Conservation (phyloP, 371 early-diverging fungal genomes). For the Mucor lusitanicus region DNA sequence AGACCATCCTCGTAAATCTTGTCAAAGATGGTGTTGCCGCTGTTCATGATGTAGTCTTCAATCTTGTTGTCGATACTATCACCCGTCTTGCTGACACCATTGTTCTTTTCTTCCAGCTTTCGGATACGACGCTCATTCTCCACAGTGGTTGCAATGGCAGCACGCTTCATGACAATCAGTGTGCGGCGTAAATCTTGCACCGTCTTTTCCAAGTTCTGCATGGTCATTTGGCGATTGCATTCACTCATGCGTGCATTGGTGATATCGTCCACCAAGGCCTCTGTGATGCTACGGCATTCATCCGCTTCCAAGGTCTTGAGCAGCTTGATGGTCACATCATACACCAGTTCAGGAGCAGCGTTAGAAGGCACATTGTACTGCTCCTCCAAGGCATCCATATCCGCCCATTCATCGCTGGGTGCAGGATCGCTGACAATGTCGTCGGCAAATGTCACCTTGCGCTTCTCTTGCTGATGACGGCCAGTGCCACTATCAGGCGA, state of each 20-base stretch:
- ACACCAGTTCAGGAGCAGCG: conserved; percentile 61
- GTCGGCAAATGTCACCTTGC: conserved; percentile 51
- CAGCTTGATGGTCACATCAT: conserved; percentile 65
- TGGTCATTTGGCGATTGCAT: conserved; percentile 63
- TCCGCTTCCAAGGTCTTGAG: conserved; percentile 66
- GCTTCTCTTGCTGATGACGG: conserved; percentile 17
- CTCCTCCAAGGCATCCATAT: conserved; percentile 60
- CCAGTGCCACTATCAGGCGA: conserved; percentile 1
- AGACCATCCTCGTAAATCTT: conserved; percentile 64
- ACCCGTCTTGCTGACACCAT: conserved; percentile 2
- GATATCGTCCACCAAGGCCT: conserved; percentile 79
- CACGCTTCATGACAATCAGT: conserved; percentile 80
- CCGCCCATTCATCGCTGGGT: conserved; percentile 46
- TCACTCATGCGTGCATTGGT: conserved; percentile 67
- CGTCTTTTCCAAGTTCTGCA: conserved; percentile 68
- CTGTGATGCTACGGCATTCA: conserved; percentile 73
- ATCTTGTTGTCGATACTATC: conserved; percentile 35
- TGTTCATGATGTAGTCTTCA: conserved; percentile 51
- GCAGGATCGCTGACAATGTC: conserved; percentile 42
- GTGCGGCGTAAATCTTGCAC: conserved; percentile 74
- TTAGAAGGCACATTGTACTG: conserved; percentile 56
- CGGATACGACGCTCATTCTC: conserved; percentile 81
- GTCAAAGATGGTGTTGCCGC: conserved; percentile 60
- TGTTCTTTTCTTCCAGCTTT: conserved; percentile 52
- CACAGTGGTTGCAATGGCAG: conserved; percentile 74